Percentiles rank a stretch among this genome's conserved stretches.
phyloP scores from a whole-genome alignment of 2,329 filamentous ascomycete genomes.

The Diaporthe longicolla region DNA sequence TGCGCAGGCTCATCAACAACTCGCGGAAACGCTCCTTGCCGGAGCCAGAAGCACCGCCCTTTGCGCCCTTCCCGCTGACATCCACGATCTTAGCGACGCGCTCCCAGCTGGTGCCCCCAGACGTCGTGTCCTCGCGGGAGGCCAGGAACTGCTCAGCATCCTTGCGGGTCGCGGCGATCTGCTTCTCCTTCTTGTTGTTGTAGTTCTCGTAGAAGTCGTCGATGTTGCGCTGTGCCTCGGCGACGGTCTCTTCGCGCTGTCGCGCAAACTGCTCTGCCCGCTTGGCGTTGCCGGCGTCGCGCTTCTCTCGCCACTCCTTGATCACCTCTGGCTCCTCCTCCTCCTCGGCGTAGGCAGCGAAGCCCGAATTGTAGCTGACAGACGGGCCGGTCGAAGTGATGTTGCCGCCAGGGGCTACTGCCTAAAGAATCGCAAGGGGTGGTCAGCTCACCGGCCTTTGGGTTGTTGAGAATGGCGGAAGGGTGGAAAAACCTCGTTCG shows the following conservation, averaged over 20 bases:
- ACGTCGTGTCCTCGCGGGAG: slow-evolving; percentile 91
- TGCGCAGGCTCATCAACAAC: slow-evolving; percentile 86
- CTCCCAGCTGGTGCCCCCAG: slow-evolving; percentile 98
- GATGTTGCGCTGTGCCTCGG: slow-evolving; percentile 92
- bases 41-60: slow-evolving; percentile 88
- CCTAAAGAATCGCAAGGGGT: slow-evolving; percentile 58
- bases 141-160: slow-evolving; percentile 95
- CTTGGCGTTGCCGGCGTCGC: slow-evolving; percentile 85
- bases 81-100: slow-evolving; percentile 98
- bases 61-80: slow-evolving; percentile 90
- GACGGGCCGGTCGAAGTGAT: slow-evolving; percentile 78
- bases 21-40: slow-evolving; percentile 98
- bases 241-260: slow-evolving; percentile 87
- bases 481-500: slow-evolving; percentile 73
- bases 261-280: slow-evolving; percentile 86
- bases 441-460: neutral
- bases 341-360: slow-evolving; percentile 65
- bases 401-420: slow-evolving; percentile 80
- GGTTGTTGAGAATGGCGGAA: too few relatives aligned
- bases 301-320: slow-evolving; percentile 91
- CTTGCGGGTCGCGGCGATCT: slow-evolving; percentile 86
- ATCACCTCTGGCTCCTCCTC: slow-evolving; percentile 93
- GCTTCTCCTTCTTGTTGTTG: slow-evolving; percentile 98
- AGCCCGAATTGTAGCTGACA: slow-evolving; percentile 74
- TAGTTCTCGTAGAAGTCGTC: slow-evolving; percentile 99